phyloP scores from a whole-genome alignment of 1,284 basidiomycete species.

The Austroboletus olivaceoglutinosus region DNA sequence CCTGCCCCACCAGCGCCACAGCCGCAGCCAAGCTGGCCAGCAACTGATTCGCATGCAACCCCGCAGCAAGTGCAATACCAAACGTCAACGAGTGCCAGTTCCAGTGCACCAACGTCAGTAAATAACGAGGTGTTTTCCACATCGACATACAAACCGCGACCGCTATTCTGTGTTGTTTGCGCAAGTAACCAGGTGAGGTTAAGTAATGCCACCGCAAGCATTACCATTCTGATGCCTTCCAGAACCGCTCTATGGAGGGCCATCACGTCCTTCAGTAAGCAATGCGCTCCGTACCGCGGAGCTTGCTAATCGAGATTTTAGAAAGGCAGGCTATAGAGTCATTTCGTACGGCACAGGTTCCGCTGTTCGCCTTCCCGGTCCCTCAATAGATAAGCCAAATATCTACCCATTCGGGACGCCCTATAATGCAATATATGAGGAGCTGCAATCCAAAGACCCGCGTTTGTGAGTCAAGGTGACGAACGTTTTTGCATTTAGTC shows the following conservation, averaged over 20 bases:
- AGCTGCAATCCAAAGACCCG: constrained; percentile 85
- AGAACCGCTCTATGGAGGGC: constrained; percentile 99
- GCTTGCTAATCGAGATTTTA: constrained; percentile 30
- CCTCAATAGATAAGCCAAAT: constrained; percentile 96
- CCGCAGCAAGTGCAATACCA: constrained; percentile 22
- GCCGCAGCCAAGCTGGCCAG: constrained; percentile 34
- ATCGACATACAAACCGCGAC: constrained; percentile 56
- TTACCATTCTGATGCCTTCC: constrained; percentile 18
- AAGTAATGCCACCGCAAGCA: background rate
- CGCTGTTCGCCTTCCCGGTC: constrained; percentile 93
- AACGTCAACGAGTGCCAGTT: constrained; percentile 8
- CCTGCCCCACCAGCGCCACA: constrained; percentile 40
- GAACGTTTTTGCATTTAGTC: constrained; percentile 5
- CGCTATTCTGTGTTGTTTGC: constrained; percentile 96
- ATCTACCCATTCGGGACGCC: constrained; percentile 98
- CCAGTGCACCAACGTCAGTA: constrained; percentile 3
- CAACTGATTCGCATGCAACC: constrained; percentile 16
- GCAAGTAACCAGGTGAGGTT: constrained; percentile 89
- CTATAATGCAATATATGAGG: constrained; percentile 94
- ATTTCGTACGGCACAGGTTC: constrained; percentile 96
- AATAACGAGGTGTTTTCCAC: constrained; percentile 11
- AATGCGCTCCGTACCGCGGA: background rate
- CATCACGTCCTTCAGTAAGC: constrained; percentile 88
- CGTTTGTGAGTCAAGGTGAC: constrained; percentile 63
- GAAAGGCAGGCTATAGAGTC: constrained; percentile 87